These are phyloP conservation scores for Suhomyces kunorum DNA, from an alignment of 1,139 yeast species.

Conservation along the genomic window DNA sequence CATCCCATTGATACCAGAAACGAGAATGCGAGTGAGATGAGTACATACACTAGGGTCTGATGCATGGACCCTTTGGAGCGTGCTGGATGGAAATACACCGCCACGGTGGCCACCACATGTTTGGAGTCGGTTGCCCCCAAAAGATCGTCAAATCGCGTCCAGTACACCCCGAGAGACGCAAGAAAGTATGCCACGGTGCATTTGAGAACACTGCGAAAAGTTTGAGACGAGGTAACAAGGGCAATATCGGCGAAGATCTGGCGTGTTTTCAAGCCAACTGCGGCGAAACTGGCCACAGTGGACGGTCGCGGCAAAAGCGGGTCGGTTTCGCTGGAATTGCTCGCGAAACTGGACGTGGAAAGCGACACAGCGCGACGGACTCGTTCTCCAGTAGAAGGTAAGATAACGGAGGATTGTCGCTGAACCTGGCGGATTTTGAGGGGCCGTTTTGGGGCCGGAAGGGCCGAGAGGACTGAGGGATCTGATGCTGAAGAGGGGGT, in stretches of 20 bases:
- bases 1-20: slow-evolving; percentile 57
- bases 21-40: slow-evolving; percentile 56
- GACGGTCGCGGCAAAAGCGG: slow-evolving; percentile 5
- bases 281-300: slow-evolving; percentile 3
- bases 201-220: slow-evolving; percentile 46
- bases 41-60: slow-evolving; percentile 66
- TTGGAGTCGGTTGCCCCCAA: slow-evolving; percentile 74
- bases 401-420: slow-evolving; percentile 40
- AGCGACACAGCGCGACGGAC: slow-evolving; percentile 33
- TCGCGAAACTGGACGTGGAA: slow-evolving; percentile 25
- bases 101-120: slow-evolving; percentile 80
- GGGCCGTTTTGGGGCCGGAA: no score
- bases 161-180: slow-evolving; percentile 77
- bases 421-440: slow-evolving; percentile 9
- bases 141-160: slow-evolving; percentile 52
- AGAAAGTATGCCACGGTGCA: slow-evolving; percentile 71
- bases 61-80: slow-evolving; percentile 80
- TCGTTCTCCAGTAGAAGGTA: slow-evolving; percentile 43
- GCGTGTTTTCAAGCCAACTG: slow-evolving; percentile 2
- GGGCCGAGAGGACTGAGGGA: no score
- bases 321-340: slow-evolving; percentile 9
- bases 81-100: slow-evolving; percentile 84
- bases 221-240: slow-evolving; percentile 1
- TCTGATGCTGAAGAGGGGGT: no score
- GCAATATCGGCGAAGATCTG: background rate